Conservation (phyloP, 768 basidiomycete genomes). For the Clitopilus passeckerianus region DNA sequence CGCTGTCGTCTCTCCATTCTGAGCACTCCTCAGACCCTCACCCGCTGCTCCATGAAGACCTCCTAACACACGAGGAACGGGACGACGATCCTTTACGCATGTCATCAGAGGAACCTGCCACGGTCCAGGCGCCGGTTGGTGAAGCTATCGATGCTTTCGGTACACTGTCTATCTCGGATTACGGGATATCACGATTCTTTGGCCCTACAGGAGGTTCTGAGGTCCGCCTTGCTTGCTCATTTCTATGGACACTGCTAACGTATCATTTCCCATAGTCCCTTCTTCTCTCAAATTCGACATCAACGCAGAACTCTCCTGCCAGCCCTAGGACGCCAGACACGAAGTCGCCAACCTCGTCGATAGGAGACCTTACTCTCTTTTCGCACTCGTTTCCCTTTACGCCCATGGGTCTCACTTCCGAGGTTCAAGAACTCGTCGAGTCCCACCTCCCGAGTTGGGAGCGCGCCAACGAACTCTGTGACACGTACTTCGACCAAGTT, state of each 20-base stretch:
- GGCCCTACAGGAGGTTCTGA: constrained; percentile 66
- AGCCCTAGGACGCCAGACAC: constrained; percentile 18
- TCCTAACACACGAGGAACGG: constrained; percentile 28
- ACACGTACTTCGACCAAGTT: constrained; percentile 42
- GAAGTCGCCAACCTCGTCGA: constrained; percentile 11
- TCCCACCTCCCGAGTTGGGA: constrained; percentile 50
- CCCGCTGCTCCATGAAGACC: constrained; percentile 53
- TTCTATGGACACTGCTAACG: constrained; percentile 8
- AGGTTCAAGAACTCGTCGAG: constrained; percentile 46
- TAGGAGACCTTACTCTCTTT: constrained; percentile 38
- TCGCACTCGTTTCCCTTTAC: constrained; percentile 63
- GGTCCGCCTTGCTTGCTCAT: constrained; percentile 32
- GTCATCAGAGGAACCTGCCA: constrained; percentile 6
- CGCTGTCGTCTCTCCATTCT: not conserved
- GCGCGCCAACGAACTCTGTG: constrained; percentile 38
- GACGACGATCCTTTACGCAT: constrained; percentile 16
- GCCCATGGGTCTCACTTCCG: constrained; percentile 43
- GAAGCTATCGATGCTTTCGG: constrained; percentile 56
- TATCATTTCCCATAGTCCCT: constrained; percentile 8
- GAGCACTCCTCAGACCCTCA: constrained; percentile 22
- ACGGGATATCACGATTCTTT: constrained; percentile 59
- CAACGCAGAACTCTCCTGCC: constrained; percentile 15
- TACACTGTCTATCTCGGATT: constrained; percentile 54
- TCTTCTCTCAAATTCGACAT: constrained; percentile 19
- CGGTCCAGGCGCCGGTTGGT: constrained; percentile 11